phyloP scores from a whole-genome alignment of 2,329 filamentous ascomycete genomes.

The Pseudogymnoascus sp. region DNA sequence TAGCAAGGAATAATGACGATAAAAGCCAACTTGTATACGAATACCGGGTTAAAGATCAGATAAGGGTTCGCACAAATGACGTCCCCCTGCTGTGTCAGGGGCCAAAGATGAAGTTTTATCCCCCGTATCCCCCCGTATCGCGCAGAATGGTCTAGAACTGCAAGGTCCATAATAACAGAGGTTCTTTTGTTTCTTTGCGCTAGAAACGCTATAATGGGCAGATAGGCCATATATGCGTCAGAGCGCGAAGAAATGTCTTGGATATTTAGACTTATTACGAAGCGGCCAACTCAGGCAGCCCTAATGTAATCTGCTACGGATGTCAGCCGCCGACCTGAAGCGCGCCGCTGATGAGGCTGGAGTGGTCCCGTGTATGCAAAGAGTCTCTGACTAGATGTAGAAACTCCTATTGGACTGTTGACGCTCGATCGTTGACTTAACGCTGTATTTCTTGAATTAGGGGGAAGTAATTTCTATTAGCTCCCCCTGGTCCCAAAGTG shows the following conservation, averaged over 20 bases:
- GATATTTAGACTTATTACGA: background rate
- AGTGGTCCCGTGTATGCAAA: slow-evolving; percentile 7
- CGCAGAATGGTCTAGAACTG: slow-evolving; percentile 1
- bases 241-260: background rate
- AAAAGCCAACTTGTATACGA: background rate
- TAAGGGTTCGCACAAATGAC: background rate
- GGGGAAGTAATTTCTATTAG: background rate
- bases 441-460: background rate
- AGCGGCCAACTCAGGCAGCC: background rate
- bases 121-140: background rate
- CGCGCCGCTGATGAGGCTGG: background rate
- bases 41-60: slow-evolving; percentile 4
- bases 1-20: background rate
- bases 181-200: background rate
- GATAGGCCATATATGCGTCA: background rate
- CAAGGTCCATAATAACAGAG: background rate
- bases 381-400: slow-evolving; percentile 7
- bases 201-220: background rate
- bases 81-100: background rate
- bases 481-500: background rate
- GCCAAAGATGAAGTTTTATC: background rate
- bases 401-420: slow-evolving; percentile 4
- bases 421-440: background rate
- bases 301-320: background rate
- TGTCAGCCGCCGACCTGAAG: background rate